These are phyloP conservation scores for Cryphonectria naterciae DNA, from an alignment of 2,329 filamentous ascomycete species.

Conservation along the genomic window DNA sequence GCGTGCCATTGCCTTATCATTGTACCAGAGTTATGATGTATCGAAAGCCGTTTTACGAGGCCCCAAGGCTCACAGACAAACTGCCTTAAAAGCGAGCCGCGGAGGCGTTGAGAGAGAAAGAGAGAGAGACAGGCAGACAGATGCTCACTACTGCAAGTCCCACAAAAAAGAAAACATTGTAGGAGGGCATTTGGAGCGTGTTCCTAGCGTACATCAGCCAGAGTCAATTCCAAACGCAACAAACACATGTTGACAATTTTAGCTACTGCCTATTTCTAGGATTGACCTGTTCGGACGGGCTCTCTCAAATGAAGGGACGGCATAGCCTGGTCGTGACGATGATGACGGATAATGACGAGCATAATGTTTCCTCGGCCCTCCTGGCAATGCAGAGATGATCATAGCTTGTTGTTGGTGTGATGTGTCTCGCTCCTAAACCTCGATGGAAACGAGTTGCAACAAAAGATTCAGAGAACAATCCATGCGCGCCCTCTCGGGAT, in stretches of 20 bases:
- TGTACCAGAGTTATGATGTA: not conserved
- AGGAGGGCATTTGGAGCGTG: not conserved
- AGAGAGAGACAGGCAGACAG: too few species aligned
- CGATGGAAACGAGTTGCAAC: not conserved
- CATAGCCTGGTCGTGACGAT: not conserved
- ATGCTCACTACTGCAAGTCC: not conserved
- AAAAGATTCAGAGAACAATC: not conserved
- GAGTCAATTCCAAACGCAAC: not conserved
- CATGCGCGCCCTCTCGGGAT: conserved; percentile 4
- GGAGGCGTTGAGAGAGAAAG: not conserved
- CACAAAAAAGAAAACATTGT: not conserved
- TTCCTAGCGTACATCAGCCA: not conserved
- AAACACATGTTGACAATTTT: not conserved
- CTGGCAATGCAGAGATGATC: not conserved
- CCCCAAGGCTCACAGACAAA: not conserved
- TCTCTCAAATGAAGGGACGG: not conserved
- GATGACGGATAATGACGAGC: not conserved
- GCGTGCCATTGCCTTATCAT: not conserved
- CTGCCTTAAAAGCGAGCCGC: not conserved
- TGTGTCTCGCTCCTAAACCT: not conserved
- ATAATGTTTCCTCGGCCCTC: not conserved
- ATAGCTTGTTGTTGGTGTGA: not conserved
- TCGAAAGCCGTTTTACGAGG: not conserved
- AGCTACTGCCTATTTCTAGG: not conserved
- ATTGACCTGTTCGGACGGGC: not conserved